These are phyloP conservation scores for Diospyros lotus DNA, from an alignment of 148 eudicot species.

Conservation along the genomic window DNA sequence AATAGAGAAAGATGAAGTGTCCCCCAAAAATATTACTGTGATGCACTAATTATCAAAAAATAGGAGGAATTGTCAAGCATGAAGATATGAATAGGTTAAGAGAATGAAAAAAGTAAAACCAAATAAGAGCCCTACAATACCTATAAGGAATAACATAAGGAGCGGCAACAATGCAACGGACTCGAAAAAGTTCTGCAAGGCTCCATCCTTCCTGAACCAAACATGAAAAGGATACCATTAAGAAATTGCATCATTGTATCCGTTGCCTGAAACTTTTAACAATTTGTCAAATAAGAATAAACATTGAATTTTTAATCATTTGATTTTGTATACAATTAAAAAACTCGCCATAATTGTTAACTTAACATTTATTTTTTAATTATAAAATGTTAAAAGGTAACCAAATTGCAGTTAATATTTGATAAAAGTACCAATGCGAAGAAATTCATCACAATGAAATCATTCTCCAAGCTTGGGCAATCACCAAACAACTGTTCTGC, in stretches of 20 bases:
- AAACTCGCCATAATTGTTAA: too few species aligned
- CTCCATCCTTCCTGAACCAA: conserved; percentile 91
- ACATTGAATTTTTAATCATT: not conserved
- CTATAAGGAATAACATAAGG: conserved; percentile 88
- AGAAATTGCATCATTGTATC: not conserved
- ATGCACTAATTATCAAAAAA: not conserved
- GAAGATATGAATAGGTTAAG: too few species aligned
- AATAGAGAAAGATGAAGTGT: not conserved
- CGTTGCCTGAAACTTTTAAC: not conserved
- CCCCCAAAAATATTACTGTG: not conserved
- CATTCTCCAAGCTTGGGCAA: conserved; percentile 43
- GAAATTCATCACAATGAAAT: conserved; percentile 78
- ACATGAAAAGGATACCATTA: conserved; percentile 3
- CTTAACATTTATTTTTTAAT: not conserved
- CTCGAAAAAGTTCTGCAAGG: conserved; percentile 76
- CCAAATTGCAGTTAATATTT: not conserved
- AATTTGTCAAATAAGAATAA: not conserved
- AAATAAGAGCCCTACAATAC: conserved; percentile 19
- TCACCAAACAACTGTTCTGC: conserved; percentile 68
- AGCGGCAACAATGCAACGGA: conserved; percentile 80
- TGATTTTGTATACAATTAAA: not conserved
- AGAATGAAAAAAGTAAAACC: not conserved
- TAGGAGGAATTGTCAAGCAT: conserved; percentile 4
- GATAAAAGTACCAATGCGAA: conserved; percentile 63
- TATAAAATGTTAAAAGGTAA: not conserved